Evolutionary conservation across 441 rosid species (phyloP).

Genomic region (Erysimum cheiri): DNA sequence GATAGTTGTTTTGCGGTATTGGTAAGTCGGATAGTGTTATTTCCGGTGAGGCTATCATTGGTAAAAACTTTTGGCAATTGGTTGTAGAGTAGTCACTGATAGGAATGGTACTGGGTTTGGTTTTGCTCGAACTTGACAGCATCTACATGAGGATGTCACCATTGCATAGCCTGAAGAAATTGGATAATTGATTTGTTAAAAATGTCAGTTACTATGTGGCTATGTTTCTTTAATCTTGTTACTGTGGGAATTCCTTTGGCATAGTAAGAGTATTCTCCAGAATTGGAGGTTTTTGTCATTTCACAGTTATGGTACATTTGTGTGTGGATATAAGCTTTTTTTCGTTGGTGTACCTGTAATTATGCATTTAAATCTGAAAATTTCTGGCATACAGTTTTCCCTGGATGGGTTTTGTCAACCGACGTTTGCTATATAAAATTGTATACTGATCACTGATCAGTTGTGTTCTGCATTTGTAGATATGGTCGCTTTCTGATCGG

Average conservation of each 20-base stretch:
- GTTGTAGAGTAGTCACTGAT: constrained; percentile 7
- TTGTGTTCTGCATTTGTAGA: constrained; percentile 50
- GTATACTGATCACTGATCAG: constrained; percentile 37
- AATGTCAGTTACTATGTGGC: constrained; percentile 5
- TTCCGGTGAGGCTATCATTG: not conserved
- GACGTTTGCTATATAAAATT: not conserved
- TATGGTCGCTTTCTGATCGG: constrained; percentile 91
- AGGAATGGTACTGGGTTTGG: constrained; percentile 6
- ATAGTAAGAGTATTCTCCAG: constrained; percentile 5
- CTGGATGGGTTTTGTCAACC: constrained; percentile 5
- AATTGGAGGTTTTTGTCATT: not conserved
- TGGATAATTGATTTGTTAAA: not conserved
- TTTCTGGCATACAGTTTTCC: not conserved
- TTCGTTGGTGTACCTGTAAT: not conserved
- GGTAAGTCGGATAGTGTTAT: no score
- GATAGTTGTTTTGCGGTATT: no score
- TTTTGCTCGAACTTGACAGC: constrained; percentile 27
- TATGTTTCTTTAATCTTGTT: constrained; percentile 9
- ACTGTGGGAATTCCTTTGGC: not conserved
- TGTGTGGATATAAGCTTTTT: constrained; percentile 21
- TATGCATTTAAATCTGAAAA: constrained; percentile 22
- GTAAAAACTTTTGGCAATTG: not conserved
- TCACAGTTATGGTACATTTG: constrained; percentile 6
- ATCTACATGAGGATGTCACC: not conserved
- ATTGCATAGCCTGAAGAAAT: constrained; percentile 1